Conservation (phyloP, 441 rosid genomes). For the Codiaeum variegatum region DNA sequence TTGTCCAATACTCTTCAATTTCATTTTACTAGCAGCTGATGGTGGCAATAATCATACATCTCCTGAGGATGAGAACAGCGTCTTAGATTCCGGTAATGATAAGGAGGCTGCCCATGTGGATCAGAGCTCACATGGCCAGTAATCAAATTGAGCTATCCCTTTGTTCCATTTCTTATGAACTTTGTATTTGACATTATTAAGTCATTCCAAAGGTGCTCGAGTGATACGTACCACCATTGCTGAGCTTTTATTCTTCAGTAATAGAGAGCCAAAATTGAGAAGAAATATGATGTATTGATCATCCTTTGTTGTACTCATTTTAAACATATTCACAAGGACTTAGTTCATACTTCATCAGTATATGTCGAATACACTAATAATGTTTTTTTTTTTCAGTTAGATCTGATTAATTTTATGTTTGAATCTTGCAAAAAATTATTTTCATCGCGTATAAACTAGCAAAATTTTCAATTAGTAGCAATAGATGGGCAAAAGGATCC, state of each 20-base stretch:
- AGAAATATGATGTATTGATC: not conserved
- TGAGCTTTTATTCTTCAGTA: not conserved
- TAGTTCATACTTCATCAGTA: too few relatives aligned
- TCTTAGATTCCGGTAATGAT: slow-evolving; percentile 15
- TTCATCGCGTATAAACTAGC: too few relatives aligned
- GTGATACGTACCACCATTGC: not conserved
- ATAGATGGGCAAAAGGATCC: too few relatives aligned
- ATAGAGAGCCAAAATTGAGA: not conserved
- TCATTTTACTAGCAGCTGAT: slow-evolving; percentile 20
- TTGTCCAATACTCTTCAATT: not conserved
- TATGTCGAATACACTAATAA: too few relatives aligned
- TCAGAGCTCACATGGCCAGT: slow-evolving; percentile 3
- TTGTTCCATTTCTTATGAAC: not conserved
- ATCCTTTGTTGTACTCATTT: not conserved
- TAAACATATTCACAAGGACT: not conserved
- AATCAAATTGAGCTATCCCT: not conserved
- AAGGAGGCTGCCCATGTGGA: slow-evolving; percentile 1
- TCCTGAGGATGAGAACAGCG: slow-evolving; percentile 32
- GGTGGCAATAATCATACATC: slow-evolving; percentile 22
- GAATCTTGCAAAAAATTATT: too few relatives aligned
- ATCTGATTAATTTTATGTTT: too few relatives aligned
- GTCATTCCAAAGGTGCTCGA: not conserved
- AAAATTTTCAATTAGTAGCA: too few relatives aligned
- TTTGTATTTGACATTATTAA: not conserved
- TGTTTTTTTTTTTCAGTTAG: too few relatives aligned